Evolutionary conservation across 371 early-diverging fungal species (phyloP), one percentile per base, ranked within the genome.

Genomic region (Polyrhizophydium stewartii): DNA sequence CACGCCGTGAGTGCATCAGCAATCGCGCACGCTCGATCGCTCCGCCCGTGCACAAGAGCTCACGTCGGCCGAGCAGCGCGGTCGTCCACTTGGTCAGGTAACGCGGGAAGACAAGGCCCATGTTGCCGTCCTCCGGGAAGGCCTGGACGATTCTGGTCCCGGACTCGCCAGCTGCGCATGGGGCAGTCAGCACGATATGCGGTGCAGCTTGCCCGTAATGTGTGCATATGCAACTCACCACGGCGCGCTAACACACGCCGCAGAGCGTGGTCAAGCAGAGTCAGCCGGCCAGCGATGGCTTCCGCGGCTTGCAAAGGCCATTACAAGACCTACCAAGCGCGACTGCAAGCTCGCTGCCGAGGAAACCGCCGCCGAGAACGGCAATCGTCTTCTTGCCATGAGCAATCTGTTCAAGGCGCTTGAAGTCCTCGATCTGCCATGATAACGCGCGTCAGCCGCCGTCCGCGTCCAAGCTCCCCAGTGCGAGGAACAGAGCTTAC

Each of bases 41-140:
- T 16, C 31, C 17, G 7, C 28, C 21, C 22, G 53, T n/a, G 45
- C 32, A 21, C 22, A 10, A 41, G n/a, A 53, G 63, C 71, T 69
- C 68, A 78, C 74, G 66, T 55, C 81, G 70, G 28, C 73, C 74
- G 16, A 90, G 77, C 59, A 79, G 81, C 17, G 70, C 70, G 16
- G 84, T 89, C 1, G 88, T 87, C 87, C 87, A 89, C 56, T 82
- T 77, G 28, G 86, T 82, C 50, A 90, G 73, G 70, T 89, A 90
- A 16, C 71, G 69, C 25, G 89, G 89, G 73, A 90, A 83, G 7
- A 87, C 82, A n/a, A 81, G 74, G 35, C 82, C 83, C 87, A 90
- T 85, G 66, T 88, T 88, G 1, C 62, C 56, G 7, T 59, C 59
- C 40, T 59, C 59, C 2, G 62, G 56, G 58, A 62, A 59, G 24